Percentiles rank a stretch among this genome's conserved stretches.
Conservation (phyloP, 2,329 filamentous ascomycete species). For the Chaetomiaceae sp. region DNA sequence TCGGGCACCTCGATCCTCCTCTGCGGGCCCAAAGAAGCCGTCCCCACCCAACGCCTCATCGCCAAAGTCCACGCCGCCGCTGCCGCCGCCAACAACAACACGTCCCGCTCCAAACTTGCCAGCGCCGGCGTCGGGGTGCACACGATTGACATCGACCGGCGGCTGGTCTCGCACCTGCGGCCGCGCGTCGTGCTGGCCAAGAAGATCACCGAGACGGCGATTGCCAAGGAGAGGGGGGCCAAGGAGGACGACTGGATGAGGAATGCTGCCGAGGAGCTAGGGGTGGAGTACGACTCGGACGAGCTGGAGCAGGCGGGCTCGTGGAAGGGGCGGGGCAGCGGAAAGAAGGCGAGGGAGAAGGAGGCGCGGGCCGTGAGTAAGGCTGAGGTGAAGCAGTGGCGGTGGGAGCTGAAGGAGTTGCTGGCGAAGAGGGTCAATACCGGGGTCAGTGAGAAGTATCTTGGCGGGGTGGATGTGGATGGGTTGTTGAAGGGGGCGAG, state of each 20-base stretch:
- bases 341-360: constrained; percentile 70
- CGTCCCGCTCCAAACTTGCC: constrained; percentile 41
- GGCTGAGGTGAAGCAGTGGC: constrained; percentile 64
- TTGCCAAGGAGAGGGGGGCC: constrained; percentile 82
- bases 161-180: constrained; percentile 70
- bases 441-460: constrained; percentile 81
- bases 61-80: constrained; percentile 75
- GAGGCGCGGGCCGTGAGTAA: constrained; percentile 65
- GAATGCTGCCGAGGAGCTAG: constrained; percentile 82
- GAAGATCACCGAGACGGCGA: constrained; percentile 72
- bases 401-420: constrained; percentile 67
- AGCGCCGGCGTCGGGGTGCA: constrained; percentile 58
- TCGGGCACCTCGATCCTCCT: constrained; percentile 80
- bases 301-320: constrained; percentile 66
- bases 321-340: constrained; percentile 65
- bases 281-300: constrained; percentile 88
- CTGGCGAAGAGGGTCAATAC: constrained; percentile 73
- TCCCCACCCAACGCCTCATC: constrained; percentile 75
- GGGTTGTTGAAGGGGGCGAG: constrained; percentile 62
- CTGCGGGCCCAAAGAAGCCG: constrained; percentile 86
- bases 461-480: constrained; percentile 75
- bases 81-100: constrained; percentile 33
- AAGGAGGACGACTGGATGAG: constrained; percentile 82
- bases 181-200: constrained; percentile 78
- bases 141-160: constrained; percentile 78